Evolutionary conservation across 768 basidiomycete species (phyloP), one percentile per base, ranked within the genome.

Genomic region (Podaxis rugospora): DNA sequence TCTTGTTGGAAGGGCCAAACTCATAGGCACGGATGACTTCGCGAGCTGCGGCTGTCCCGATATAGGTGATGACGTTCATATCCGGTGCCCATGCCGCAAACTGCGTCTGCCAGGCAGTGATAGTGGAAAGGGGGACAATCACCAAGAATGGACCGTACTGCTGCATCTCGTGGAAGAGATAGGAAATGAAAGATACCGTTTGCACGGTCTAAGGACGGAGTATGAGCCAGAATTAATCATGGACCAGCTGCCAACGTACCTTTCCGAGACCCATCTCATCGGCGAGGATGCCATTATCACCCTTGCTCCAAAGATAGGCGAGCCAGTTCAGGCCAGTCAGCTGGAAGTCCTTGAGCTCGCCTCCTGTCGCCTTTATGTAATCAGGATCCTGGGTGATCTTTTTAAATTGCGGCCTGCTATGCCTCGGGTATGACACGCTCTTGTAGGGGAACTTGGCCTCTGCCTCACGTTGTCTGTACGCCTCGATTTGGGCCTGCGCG

Each of bases 211-310:
- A 63, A 2, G 39, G 42, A 59, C 40, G 51, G 68, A 53, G 68
- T 62, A n/a, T 61, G 18, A 60, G 65, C 49, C 23, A 65, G 61
- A n/a, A 50, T 50, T 37, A 4, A 57, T 50, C 58, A n/a, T 0
- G 37, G 51, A 51, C 37, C 23, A 51, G 27, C 35, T 40, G 62
- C 16, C 9, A 65, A 62, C 66, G 50, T 64, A 90, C 83, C 85
- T 99, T 99, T 57, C 97, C 97, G 25, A 99, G 89, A 71, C 97
- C 97, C 97, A 98, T 99, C 82, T 99, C 97, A 69, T 99, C 97
- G 0, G 97, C 97, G 37, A 99, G 77, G 62, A 99, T 97, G 18
- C 97, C 97, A 70, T 98, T 98, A 67, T 96, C 90, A 7, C 92
- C 92, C 66, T 93, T 87, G 65, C 84, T 87, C 97, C 97, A 98